These are phyloP conservation scores for Letharia columbiana DNA, from an alignment of 495 filamentous ascomycete species.

Conservation along the genomic window DNA sequence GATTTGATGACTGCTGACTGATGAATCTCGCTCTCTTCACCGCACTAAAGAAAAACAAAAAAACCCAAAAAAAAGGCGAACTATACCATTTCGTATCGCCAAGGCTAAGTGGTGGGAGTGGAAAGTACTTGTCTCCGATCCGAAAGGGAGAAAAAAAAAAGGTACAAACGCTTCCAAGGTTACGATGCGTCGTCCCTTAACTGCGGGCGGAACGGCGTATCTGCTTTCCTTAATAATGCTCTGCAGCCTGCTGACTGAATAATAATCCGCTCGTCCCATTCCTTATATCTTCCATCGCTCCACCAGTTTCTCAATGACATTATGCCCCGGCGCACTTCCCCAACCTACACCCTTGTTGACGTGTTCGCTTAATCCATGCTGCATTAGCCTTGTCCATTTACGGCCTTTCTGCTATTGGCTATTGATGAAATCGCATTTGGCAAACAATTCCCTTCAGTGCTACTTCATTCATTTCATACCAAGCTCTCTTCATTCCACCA, in stretches of 20 bases:
- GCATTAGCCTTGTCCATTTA: conserved; percentile 2
- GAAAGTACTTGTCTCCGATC: not conserved
- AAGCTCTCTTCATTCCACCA: not conserved
- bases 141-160: not conserved
- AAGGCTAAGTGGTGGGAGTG: not conserved
- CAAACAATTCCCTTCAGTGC: not conserved
- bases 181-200: not conserved
- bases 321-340: not conserved
- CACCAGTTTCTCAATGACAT: not conserved
- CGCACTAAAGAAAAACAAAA: not conserved
- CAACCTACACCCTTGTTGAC: not conserved
- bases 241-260: conserved; percentile 1
- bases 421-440: not conserved
- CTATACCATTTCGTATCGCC: not conserved
- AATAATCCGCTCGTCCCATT: not conserved
- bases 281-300: not conserved
- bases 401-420: not conserved
- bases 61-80: not conserved
- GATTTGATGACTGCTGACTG: not conserved
- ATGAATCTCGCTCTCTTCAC: no score
- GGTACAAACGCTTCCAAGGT: not conserved
- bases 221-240: not conserved
- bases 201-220: not conserved
- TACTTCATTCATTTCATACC: not conserved
- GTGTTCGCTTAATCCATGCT: not conserved